Conservation (phyloP, 805 yeast genomes). For the Saccharomycopsis javanensis region DNA sequence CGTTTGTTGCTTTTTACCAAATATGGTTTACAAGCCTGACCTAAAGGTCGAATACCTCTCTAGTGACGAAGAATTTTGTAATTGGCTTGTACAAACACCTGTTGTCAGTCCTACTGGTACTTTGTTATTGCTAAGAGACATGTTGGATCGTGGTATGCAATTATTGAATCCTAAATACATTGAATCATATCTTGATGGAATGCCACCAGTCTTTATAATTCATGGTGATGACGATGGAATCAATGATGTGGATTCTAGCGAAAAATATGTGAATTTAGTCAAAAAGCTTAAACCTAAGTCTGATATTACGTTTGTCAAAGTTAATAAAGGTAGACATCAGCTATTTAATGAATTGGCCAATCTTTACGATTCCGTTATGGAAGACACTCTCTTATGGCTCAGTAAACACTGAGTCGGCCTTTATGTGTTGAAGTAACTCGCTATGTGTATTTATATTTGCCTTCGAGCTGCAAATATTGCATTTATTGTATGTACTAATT, state of each 20-base stretch:
- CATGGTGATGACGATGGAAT: constrained; percentile 61
- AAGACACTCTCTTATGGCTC: not conserved
- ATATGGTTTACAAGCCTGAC: constrained; percentile 43
- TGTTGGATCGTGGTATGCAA: constrained; percentile 50
- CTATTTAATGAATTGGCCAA: not conserved
- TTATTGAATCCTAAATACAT: constrained; percentile 32
- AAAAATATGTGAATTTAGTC: not conserved
- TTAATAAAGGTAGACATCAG: not conserved
- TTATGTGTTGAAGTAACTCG: not conserved
- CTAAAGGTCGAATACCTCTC: constrained; percentile 48
- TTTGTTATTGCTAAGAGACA: constrained; percentile 46
- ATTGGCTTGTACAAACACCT: constrained; percentile 34
- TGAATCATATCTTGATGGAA: constrained; percentile 24
- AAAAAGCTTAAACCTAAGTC: not conserved
- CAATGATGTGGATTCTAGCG: constrained; percentile 34
- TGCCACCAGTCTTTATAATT: constrained; percentile 40
- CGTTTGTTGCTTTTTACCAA: constrained; percentile 36
- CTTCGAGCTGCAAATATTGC: no score
- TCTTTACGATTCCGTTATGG: not conserved
- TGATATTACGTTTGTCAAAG: not conserved
- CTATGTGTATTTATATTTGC: not conserved
- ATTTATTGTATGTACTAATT: no score
- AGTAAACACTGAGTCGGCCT: not conserved
- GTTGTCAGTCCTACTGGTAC: constrained; percentile 44
- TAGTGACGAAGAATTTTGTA: constrained; percentile 35